phyloP scores from a whole-genome alignment of 1,284 basidiomycete species.

The Moesziomyces sp. region DNA sequence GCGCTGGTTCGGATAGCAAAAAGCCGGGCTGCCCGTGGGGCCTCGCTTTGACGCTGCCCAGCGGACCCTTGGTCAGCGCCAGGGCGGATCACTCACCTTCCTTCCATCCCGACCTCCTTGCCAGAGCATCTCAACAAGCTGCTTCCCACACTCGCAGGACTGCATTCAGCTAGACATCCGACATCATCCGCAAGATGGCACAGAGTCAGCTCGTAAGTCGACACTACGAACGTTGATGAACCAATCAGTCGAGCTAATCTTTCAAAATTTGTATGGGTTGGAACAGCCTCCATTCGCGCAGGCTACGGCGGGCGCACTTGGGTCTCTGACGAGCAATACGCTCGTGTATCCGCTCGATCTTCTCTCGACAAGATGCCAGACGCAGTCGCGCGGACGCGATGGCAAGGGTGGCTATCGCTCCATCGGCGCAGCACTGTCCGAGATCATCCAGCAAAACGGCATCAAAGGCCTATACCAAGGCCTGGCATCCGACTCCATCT shows the following conservation, averaged over 20 bases:
- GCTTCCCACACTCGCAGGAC: too few relatives aligned
- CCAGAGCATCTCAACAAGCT: too few relatives aligned
- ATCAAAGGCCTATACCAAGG: conserved; percentile 66
- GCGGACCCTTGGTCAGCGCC: too few relatives aligned
- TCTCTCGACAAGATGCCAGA: conserved; percentile 69
- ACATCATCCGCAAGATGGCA: conserved; percentile 21
- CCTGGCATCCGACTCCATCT: conserved; percentile 68
- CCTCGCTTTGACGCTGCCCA: too few relatives aligned
- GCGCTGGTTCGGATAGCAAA: too few relatives aligned
- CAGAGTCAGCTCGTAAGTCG: conserved; percentile 36
- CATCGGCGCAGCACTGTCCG: conserved; percentile 39
- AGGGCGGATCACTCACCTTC: too few relatives aligned
- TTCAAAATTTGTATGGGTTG: background rate
- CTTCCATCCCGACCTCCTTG: too few relatives aligned
- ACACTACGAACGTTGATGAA: background rate
- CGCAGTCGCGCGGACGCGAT: conserved; percentile 44
- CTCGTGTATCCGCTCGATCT: conserved; percentile 71
- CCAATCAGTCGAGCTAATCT: background rate
- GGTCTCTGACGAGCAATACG: conserved; percentile 69
- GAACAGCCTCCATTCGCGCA: conserved; percentile 69
- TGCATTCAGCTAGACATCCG: too few relatives aligned
- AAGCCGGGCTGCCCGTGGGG: too few relatives aligned
- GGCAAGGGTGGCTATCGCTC: conserved; percentile 39
- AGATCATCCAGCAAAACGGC: conserved; percentile 53
- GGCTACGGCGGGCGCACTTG: conserved; percentile 69